A percentile compares a stretch with the other conserved stretches of the same genome.
Evolutionary conservation across 2,329 filamentous ascomycete genomes (phyloP).

Genomic region (Calycina herbarum): DNA sequence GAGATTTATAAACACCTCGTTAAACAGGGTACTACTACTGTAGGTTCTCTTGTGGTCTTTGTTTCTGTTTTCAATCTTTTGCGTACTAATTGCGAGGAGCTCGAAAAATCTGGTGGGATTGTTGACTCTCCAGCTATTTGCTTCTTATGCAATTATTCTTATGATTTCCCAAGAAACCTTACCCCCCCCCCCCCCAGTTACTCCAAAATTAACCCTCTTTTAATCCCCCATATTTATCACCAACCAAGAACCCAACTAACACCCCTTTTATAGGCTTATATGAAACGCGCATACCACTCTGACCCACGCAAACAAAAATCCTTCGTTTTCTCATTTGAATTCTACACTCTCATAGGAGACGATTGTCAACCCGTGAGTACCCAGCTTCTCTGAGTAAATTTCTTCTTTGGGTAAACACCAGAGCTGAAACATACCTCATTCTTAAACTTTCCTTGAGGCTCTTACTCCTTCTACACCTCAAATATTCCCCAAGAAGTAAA

Average conservation of each 20-base stretch:
- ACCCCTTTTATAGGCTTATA: constrained; percentile 1
- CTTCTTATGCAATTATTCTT: background rate
- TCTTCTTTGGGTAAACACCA: too few species aligned
- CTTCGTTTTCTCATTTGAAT: constrained; percentile 65
- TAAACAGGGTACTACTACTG: constrained; percentile 47
- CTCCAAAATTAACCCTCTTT: background rate
- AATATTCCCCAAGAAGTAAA: too few species aligned
- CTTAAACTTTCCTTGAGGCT: too few species aligned
- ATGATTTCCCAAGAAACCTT: constrained; percentile 26
- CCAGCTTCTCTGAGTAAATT: too few species aligned
- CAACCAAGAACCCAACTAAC: background rate
- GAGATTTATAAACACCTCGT: constrained; percentile 58
- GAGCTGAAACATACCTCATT: too few species aligned
- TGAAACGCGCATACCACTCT: constrained; percentile 28
- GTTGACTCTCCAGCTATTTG: background rate
- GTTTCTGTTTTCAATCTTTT: too few species aligned
- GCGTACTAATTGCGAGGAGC: background rate
- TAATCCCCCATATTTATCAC: too few species aligned
- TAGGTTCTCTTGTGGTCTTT: constrained; percentile 27
- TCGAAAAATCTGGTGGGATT: background rate
- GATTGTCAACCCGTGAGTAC: constrained; percentile 47
- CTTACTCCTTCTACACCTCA: too few species aligned
- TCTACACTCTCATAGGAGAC: constrained; percentile 60
- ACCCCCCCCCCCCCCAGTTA: background rate
- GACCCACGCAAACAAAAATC: constrained; percentile 51